These are phyloP conservation scores for Fulvia fulva DNA, from an alignment of 2,329 filamentous ascomycete species.

Conservation along the genomic window DNA sequence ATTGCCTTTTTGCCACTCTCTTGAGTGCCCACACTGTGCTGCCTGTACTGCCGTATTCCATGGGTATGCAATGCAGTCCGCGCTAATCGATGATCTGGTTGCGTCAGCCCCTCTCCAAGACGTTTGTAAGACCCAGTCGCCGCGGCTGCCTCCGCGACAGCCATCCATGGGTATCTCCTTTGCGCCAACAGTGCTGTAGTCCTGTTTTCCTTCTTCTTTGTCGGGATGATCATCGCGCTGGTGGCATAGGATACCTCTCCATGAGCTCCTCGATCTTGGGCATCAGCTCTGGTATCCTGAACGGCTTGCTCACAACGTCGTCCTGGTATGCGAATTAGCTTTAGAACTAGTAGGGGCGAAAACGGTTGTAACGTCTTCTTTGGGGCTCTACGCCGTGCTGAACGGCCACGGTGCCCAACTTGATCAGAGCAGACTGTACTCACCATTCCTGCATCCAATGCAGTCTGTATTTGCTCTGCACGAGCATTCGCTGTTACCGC, in stretches of 20 bases:
- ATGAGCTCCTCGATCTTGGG: conserved; percentile 50
- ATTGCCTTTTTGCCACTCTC: neutral
- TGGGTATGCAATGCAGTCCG: neutral
- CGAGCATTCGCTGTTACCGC: conserved; percentile 80
- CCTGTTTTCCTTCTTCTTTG: neutral
- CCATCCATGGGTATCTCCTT: neutral
- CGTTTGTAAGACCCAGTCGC: neutral
- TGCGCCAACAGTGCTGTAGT: neutral
- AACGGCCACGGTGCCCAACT: neutral
- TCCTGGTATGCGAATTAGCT: conserved; percentile 35
- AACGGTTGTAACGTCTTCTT: neutral
- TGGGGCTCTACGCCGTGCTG: neutral
- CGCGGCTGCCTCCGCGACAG: too few species aligned
- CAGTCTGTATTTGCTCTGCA: conserved; percentile 67
- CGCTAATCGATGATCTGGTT: neutral
- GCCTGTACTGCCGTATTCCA: conserved; percentile 7
- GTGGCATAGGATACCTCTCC: conserved; percentile 29
- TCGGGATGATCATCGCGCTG: neutral
- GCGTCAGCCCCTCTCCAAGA: neutral
- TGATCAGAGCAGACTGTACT: conserved; percentile 10
- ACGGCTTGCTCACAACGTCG: conserved; percentile 50
- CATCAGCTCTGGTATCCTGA: conserved; percentile 48
- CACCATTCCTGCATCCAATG: conserved; percentile 67
- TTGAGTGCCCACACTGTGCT: conserved; percentile 1
- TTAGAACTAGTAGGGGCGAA: neutral